A percentile compares a stretch with the other conserved stretches of the same genome.
Evolutionary conservation across 768 basidiomycete species (phyloP).

Genomic region (Leucosporidium yakuticum): DNA sequence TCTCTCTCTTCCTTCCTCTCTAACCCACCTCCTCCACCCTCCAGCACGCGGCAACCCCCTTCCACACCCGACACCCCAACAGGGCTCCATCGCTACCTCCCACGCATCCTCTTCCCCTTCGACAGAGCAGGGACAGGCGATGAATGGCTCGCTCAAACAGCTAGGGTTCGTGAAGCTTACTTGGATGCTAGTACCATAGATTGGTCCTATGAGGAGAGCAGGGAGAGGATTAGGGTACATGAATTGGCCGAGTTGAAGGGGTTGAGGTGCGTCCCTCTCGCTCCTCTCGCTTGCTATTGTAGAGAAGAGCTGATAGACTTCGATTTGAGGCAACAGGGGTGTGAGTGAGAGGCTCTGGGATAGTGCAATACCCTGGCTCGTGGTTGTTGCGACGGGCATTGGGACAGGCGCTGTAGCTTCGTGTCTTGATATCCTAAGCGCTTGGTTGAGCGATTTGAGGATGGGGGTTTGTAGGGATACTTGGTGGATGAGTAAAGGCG

Average conservation of each 20-base stretch:
- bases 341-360: constrained; percentile 21
- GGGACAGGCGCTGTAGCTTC: constrained; percentile 32
- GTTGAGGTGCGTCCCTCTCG: neutral
- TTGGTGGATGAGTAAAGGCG: constrained; percentile 35
- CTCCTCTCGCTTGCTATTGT: neutral
- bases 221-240: no score
- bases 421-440: constrained; percentile 33
- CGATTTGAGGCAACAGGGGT: constrained; percentile 3
- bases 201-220: constrained; percentile 3
- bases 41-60: neutral
- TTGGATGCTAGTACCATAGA: neutral
- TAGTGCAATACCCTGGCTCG: constrained; percentile 26
- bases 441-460: constrained; percentile 36
- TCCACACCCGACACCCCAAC: constrained; percentile 1
- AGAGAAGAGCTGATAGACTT: neutral
- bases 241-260: neutral
- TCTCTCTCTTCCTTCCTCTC: neutral
- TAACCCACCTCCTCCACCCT: neutral
- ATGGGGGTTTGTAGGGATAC: constrained; percentile 34
- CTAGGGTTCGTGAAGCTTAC: neutral
- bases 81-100: constrained; percentile 1
- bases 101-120: neutral
- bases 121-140: neutral
- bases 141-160: neutral
- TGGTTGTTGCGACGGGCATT: constrained; percentile 34